Conservation (phyloP, 2,329 filamentous ascomycete species). For the Trichocomaceae sp. region DNA sequence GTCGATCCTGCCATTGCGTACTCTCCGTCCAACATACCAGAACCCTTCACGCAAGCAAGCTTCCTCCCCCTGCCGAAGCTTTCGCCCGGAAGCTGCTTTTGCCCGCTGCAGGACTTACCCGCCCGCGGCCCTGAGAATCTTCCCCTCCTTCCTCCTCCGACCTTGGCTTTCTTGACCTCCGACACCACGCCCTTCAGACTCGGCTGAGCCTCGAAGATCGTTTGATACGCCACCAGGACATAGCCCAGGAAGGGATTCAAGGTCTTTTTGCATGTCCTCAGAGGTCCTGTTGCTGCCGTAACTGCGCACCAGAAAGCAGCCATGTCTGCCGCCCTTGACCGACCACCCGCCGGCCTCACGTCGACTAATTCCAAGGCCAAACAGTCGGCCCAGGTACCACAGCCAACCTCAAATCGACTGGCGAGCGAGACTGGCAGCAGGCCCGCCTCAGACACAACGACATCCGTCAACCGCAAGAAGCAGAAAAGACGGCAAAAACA, state of each 20-base stretch:
- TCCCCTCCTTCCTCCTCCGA: conserved; percentile 12
- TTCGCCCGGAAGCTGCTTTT: conserved; percentile 5
- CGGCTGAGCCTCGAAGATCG: neutral
- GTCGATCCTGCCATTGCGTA: neutral
- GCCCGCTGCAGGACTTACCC: conserved; percentile 12
- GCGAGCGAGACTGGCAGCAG: conserved; percentile 8
- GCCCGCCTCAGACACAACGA: conserved; percentile 19
- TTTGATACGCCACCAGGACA: neutral
- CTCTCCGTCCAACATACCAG: neutral
- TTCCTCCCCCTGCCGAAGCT: neutral
- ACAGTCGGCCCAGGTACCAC: neutral
- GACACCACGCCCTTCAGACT: neutral
- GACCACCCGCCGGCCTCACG: conserved; percentile 3
- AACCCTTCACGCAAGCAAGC: neutral
- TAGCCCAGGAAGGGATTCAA: neutral
- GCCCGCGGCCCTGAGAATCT: conserved; percentile 10
- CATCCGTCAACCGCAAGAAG: conserved; percentile 80
- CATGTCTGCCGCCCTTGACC: conserved; percentile 13
- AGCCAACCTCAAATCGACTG: neutral
- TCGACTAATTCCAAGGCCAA: conserved; percentile 3
- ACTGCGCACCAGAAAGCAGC: conserved; percentile 11
- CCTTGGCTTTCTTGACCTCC: conserved; percentile 6
- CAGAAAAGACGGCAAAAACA: conserved; percentile 84
- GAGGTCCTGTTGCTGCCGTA: conserved; percentile 2
- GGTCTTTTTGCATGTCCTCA: conserved; percentile 7